Percentiles rank a stretch among this genome's conserved stretches.
These are phyloP conservation scores for Tuber magnatum DNA, from an alignment of 495 filamentous ascomycete species.

Conservation along the genomic window DNA sequence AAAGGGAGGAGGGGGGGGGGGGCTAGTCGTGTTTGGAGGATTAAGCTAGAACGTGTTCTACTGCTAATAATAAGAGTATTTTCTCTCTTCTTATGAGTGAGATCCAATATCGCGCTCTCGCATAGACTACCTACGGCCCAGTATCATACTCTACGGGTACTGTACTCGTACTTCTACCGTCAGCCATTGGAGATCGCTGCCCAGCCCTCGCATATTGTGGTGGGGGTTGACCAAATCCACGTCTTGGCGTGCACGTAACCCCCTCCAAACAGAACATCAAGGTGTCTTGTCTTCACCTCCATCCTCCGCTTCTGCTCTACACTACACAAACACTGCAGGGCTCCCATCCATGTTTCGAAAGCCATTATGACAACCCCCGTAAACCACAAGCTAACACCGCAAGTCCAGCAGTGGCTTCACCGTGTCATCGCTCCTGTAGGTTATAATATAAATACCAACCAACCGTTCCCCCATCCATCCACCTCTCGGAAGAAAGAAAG, in stretches of 20 bases:
- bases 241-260: slow-evolving; percentile 1
- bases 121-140: too few relatives aligned
- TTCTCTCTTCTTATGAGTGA: background rate
- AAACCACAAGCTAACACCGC: slow-evolving; percentile 39
- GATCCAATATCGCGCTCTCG: background rate
- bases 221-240: background rate
- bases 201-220: background rate
- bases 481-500: background rate
- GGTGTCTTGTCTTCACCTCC: background rate
- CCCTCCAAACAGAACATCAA: background rate
- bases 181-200: background rate
- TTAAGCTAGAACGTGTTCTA: background rate
- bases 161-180: too few relatives aligned
- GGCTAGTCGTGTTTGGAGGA: background rate
- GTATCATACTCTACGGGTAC: too few relatives aligned
- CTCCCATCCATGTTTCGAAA: background rate
- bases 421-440: slow-evolving; percentile 74
- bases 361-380: background rate
- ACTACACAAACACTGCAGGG: background rate
- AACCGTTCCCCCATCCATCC: slow-evolving; percentile 15
- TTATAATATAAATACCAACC: slow-evolving; percentile 6
- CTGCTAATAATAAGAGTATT: background rate
- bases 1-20: background rate
- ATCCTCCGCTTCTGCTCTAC: background rate
- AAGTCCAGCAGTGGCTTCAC: slow-evolving; percentile 90